Evolutionary conservation across 2,329 filamentous ascomycete genomes (phyloP), one percentile per base, ranked within the genome.

Genomic region (Cladobotryum mycophilum): DNA sequence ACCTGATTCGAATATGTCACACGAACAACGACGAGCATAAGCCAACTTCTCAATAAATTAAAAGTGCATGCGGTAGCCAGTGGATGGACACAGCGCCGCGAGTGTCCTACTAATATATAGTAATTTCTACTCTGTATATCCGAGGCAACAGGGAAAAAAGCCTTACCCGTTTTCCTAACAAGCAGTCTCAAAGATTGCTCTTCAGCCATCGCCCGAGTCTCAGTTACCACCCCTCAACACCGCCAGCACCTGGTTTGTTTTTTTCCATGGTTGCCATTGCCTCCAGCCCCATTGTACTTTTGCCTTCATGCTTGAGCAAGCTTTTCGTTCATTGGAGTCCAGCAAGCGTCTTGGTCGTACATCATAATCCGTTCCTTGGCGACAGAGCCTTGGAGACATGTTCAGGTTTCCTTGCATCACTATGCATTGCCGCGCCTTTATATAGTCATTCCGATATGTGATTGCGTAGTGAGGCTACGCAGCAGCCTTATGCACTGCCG

Each of bases 281-380:
- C 25, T 30, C 8, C 8, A 11, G 45, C 45, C 12, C 45, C 44
- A 33, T 35, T 47, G 42, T 51, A 30, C 49, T 43, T 20, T 33
- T 44, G 47, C 49, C 49, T 25, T 52, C 48, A 20, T 41, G 42
- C 47, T 34, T 12, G 34, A n/a, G 18, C 34, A 45, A 45, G 35
- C 40, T 45, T 42, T 34, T 52, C 48, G 20, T 22, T 42, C 45
- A 45, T 48, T 48, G 41, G 30, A 35, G 41, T 48, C 30, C 37
- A 45, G 41, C 41, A 45, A 45, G 42, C 38, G 34, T 30, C 25
- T 30, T 30, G 15, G 14, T 53, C 51, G 47, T 53, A 49, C 51
- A 53, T 53, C 51, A 50, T 49, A 33, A 30, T 46, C 51, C 51
- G 41, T 50, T 46, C 18, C 43, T 38, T 12, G 33, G 41, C 38